Evolutionary conservation across 208 protist species (phyloP).

Genomic region (Trypanosoma caninum): DNA sequence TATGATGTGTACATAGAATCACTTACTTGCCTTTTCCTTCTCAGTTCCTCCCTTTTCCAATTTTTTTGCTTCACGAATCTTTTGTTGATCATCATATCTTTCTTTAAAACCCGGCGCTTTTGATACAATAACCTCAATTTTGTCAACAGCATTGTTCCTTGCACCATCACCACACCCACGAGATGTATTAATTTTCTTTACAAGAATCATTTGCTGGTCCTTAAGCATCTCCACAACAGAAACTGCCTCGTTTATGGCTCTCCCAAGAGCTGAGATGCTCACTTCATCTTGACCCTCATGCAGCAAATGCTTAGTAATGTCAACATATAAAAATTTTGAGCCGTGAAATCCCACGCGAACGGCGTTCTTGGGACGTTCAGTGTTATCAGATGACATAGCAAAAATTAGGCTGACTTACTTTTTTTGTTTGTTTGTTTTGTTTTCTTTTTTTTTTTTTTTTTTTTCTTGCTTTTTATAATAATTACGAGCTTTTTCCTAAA

Average conservation of each 20-base stretch:
- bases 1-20: constrained; percentile 3
- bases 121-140: constrained; percentile 42
- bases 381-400: constrained; percentile 25
- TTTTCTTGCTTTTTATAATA: constrained; percentile 6
- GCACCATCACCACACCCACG: constrained; percentile 27
- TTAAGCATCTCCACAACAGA: constrained; percentile 51
- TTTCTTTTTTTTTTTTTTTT: constrained; percentile 19
- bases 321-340: constrained; percentile 41
- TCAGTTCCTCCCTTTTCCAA: constrained; percentile 32
- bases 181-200: constrained; percentile 45
- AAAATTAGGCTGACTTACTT: neutral
- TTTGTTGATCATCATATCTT: constrained; percentile 45
- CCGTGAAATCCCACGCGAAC: constrained; percentile 40
- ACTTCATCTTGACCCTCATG: constrained; percentile 37
- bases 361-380: constrained; percentile 31
- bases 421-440: neutral
- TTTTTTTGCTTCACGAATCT: constrained; percentile 32
- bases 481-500: constrained; percentile 1
- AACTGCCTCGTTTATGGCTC: constrained; percentile 43
- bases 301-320: constrained; percentile 45
- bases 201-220: constrained; percentile 47
- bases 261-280: constrained; percentile 38
- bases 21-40: constrained; percentile 18
- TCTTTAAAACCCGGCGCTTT: constrained; percentile 41
- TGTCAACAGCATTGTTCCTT: constrained; percentile 29